Base-by-base conservation (phyloP, 106 monocot genomes). In the Dendrobium huoshanense region DNA sequence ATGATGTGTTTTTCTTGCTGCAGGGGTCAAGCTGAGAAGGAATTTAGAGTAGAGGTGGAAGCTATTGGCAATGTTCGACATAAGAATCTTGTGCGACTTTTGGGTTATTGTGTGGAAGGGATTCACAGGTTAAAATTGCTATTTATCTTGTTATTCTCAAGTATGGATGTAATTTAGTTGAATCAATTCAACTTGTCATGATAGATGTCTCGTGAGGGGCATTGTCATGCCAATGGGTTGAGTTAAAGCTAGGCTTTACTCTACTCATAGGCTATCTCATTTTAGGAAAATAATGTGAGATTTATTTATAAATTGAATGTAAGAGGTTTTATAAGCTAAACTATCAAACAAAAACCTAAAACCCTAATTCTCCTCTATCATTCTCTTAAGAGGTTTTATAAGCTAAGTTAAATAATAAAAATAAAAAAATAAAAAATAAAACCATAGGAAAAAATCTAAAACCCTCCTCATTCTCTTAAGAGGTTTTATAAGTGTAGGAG, bases 31-130 rank as follows among this genome's bases (percentile, higher is more conserved):
- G 95, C 95, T 29, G 95, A 92, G 83, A 95, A 86, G 73, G 95
- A 95, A 80, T 95, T 95, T 73, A 90, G 92, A 83, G 95, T 91
- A 74, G 95, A 95, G 83, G 95, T 95, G 6, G 95, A 92, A 72
- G 95, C 92, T 48, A 95, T 95, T 77, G 95, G 95, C 43, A 90
- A 92, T 81, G 95, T 92, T 43, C 87, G 95, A 7, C 95, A 95
- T 77, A 95, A 95, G 75, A 95, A 92, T 81, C 78, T 95, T 41
- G 95, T 95, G 45, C 80, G 92, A 16, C 90, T 95, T 75, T 72
- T 95, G 48, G 95, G 95, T 18, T 92, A 95, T 76, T 95, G 95
- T 77, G 85, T 91, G 22, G 92, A 95, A 89, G 95, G 92, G 44
- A 86, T 88, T 40, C 87, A 91, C 65, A 92, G 95, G 95, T 95